Evolutionary conservation across 2,329 filamentous ascomycete genomes (phyloP).

Genomic region (Phaeophleospora eucalypticola): DNA sequence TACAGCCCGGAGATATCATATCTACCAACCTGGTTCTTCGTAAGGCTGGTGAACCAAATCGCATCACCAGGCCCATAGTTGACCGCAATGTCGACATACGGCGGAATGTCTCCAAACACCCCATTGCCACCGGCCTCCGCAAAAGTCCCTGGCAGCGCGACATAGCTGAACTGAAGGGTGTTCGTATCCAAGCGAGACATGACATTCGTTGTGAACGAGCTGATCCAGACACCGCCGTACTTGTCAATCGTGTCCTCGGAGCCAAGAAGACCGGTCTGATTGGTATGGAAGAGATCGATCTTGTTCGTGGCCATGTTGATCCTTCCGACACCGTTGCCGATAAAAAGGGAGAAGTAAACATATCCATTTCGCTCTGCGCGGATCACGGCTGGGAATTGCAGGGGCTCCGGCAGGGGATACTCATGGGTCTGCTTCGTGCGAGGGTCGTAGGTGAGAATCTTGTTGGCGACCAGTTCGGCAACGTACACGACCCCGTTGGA

Average conservation of each 20-base stretch:
- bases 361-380: slow-evolving; percentile 20
- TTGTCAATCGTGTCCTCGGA: slow-evolving; percentile 17
- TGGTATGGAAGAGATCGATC: slow-evolving; percentile 20
- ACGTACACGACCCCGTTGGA: slow-evolving; percentile 17
- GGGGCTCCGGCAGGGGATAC: slow-evolving; percentile 14
- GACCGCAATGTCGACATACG: slow-evolving; percentile 17
- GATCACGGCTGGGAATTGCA: slow-evolving; percentile 20
- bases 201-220: slow-evolving; percentile 16
- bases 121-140: slow-evolving; percentile 1
- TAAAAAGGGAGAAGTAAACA: slow-evolving; percentile 22
- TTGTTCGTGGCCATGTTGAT: slow-evolving; percentile 19
- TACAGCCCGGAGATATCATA: slow-evolving; percentile 6
- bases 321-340: slow-evolving; percentile 20
- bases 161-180: slow-evolving; percentile 9
- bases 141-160: slow-evolving; percentile 9
- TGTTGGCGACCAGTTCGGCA: slow-evolving; percentile 16
- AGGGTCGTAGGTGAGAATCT: slow-evolving; percentile 17
- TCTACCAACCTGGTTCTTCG: slow-evolving; percentile 4
- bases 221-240: slow-evolving; percentile 19
- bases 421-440: slow-evolving; percentile 16
- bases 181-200: slow-evolving; percentile 8
- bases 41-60: slow-evolving; percentile 11
- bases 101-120: slow-evolving; percentile 8
- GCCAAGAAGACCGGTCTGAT: slow-evolving; percentile 11
- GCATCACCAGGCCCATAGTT: slow-evolving; percentile 13